Evolutionary conservation across 768 basidiomycete genomes (phyloP).

Genomic region (Phaffia australis): DNA sequence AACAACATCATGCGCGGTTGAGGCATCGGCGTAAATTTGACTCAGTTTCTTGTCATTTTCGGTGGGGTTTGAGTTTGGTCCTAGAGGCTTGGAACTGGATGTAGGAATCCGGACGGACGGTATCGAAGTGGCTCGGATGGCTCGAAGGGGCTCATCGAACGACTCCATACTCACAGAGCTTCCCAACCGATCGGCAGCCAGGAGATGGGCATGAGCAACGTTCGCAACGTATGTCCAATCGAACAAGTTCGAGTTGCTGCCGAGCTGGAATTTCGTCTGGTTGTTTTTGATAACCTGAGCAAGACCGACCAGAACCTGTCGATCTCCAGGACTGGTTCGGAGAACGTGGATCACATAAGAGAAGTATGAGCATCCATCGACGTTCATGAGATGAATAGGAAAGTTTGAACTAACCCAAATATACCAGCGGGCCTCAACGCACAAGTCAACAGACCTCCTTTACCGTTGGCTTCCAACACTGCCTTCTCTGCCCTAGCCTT

Average conservation of each 20-base stretch:
- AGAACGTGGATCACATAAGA: background rate
- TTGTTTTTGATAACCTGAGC: conserved; percentile 64
- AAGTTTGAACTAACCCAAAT: conserved; percentile 58
- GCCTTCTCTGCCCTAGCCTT: conserved; percentile 79
- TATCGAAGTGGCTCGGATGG: conserved; percentile 52
- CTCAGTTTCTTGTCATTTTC: conserved; percentile 40
- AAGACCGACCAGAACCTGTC: conserved; percentile 70
- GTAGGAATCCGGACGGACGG: conserved; percentile 63
- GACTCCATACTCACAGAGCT: conserved; percentile 16
- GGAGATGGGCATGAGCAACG: conserved; percentile 81
- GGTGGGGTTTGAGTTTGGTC: conserved; percentile 60
- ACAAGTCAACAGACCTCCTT: conserved; percentile 72
- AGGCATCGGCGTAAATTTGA: conserved; percentile 40
- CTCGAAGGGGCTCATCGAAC: conserved; percentile 45
- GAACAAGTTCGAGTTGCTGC: conserved; percentile 81
- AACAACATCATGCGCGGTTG: conserved; percentile 37
- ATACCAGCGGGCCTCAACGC: conserved; percentile 87
- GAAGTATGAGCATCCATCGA: background rate
- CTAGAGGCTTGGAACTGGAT: conserved; percentile 65
- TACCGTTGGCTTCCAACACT: conserved; percentile 75
- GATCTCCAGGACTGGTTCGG: conserved; percentile 59
- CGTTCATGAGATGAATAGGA: background rate
- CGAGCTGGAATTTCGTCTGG: conserved; percentile 87
- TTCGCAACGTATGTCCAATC: conserved; percentile 98
- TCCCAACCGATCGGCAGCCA: conserved; percentile 76